phyloP scores from a whole-genome alignment of 139 green algal genomes.

The Edaphochlamys debaryana region DNA sequence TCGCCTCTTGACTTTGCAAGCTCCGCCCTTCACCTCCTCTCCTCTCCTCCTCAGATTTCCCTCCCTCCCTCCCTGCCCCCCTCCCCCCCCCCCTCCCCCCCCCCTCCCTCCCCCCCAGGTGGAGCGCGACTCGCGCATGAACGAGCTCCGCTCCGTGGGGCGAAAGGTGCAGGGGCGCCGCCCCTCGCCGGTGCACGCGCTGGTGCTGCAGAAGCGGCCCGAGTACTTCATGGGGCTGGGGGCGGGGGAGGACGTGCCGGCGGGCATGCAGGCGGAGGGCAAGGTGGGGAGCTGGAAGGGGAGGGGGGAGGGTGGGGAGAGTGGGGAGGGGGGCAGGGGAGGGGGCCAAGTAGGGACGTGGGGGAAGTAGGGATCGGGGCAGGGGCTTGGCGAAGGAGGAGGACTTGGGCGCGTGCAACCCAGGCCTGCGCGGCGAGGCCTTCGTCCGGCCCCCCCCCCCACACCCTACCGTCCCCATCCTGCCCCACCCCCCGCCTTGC shows the following conservation, averaged over 20 bases:
- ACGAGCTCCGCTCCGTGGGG: constrained; percentile 16
- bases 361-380: background rate
- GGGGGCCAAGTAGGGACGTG: too few relatives aligned
- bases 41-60: too few relatives aligned
- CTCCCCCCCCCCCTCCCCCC: too few relatives aligned
- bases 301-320: background rate
- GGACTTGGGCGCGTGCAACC: too few relatives aligned
- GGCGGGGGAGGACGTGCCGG: constrained; percentile 21
- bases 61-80: too few relatives aligned
- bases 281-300: constrained; percentile 35
- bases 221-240: constrained; percentile 43
- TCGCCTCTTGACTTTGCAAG: too few relatives aligned
- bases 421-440: too few relatives aligned
- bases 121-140: constrained; percentile 23
- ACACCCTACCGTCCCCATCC: too few relatives aligned
- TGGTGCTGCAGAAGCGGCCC: constrained; percentile 36
- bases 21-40: too few relatives aligned
- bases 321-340: background rate
- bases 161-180: constrained; percentile 27
- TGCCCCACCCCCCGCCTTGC: too few relatives aligned
- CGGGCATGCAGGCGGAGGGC: constrained; percentile 30
- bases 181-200: constrained; percentile 24
- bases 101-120: background rate
- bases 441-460: too few relatives aligned
- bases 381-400: too few relatives aligned